phyloP scores from a whole-genome alignment of 176 grass and related monocot genomes.

The Alloteropsis semialata region DNA sequence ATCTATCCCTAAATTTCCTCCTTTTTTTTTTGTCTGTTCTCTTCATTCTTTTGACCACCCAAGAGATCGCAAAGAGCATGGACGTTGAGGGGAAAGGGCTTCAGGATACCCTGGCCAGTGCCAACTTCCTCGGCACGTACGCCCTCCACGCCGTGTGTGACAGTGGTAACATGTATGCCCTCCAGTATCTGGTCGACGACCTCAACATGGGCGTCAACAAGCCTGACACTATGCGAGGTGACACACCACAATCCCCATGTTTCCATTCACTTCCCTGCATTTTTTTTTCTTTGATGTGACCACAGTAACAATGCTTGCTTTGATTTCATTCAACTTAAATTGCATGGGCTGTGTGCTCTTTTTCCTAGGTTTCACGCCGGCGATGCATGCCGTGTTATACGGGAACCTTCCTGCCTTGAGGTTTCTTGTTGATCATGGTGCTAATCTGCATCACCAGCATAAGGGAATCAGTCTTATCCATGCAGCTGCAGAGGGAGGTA shows the following conservation, averaged over 20 bases:
- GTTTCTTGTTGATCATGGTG: conserved; percentile 27
- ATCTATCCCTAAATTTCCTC: not conserved
- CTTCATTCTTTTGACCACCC: not conserved
- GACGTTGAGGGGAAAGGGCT: conserved; percentile 24
- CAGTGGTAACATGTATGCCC: not conserved
- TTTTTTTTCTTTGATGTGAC: not conserved
- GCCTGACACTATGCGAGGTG: not conserved
- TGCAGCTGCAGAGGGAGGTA: conserved; percentile 16
- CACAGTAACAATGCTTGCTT: not conserved
- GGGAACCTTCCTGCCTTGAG: conserved; percentile 31
- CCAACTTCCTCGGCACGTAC: conserved; percentile 1
- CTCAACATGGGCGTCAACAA: conserved; percentile 6
- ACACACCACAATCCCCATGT: not conserved
- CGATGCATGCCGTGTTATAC: conserved; percentile 1
- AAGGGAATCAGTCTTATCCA: not conserved
- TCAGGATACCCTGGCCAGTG: conserved; percentile 1
- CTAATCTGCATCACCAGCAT: not conserved
- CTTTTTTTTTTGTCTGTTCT: not conserved
- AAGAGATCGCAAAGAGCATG: conserved; percentile 27
- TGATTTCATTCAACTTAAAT: not conserved
- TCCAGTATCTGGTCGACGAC: conserved; percentile 20
- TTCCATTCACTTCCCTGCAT: not conserved
- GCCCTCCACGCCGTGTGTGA: not conserved
- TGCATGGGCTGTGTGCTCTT: not conserved
- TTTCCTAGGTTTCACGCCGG: conserved; percentile 3